Conservation (phyloP, 73 alveolate species). For the Breviolum minutum region DNA sequence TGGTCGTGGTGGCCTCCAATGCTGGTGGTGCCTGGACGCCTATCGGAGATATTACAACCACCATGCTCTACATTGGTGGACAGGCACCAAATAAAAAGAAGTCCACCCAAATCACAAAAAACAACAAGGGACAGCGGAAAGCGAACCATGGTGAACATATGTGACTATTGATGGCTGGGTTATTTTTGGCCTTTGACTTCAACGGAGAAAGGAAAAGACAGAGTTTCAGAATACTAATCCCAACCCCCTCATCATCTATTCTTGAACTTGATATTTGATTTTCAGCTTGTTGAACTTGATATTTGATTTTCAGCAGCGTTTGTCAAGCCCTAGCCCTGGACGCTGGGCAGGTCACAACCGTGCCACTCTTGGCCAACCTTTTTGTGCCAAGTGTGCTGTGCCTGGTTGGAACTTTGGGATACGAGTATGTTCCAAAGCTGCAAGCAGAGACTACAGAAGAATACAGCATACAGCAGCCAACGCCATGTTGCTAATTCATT, state of each 20-base stretch:
- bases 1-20: conserved; percentile 94
- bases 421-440: conserved; percentile 20
- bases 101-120: background rate
- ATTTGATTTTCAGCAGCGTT: background rate
- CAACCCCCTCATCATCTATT: too few species aligned
- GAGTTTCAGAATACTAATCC: too few species aligned
- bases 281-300: background rate
- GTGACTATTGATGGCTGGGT: too few species aligned
- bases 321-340: background rate
- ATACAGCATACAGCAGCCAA: background rate
- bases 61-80: conserved; percentile 94
- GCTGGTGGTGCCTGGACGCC: conserved; percentile 95
- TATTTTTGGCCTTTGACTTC: too few species aligned
- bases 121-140: too few species aligned
- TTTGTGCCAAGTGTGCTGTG: conserved; percentile 58
- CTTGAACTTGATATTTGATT: background rate
- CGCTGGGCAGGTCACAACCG: conserved; percentile 71
- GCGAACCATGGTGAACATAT: too few species aligned
- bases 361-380: conserved; percentile 73
- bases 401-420: conserved; percentile 88
- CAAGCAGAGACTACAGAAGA: background rate
- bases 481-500: too few species aligned
- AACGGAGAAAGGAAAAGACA: too few species aligned
- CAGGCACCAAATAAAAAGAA: background rate
- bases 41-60: conserved; percentile 92